Percentiles rank a stretch among this genome's conserved stretches.
Conservation (phyloP, 257 asterid species). For the Vinca minor region DNA sequence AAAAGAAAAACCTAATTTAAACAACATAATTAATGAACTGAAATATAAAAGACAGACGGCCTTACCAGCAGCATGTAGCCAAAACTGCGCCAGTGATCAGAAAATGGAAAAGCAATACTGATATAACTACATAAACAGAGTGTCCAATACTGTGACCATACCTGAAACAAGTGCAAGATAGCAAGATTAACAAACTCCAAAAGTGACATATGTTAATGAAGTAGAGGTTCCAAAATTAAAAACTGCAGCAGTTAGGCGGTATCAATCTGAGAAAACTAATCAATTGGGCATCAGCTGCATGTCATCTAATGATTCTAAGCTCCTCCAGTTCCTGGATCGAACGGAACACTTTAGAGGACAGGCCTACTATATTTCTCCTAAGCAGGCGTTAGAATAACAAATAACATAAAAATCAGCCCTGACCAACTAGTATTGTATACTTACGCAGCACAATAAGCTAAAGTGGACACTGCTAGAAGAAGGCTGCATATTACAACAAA, state of each 20-base stretch:
- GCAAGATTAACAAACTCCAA: too few relatives aligned
- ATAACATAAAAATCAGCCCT: background rate
- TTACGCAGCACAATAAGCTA: slow-evolving; percentile 97
- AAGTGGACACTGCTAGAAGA: slow-evolving; percentile 62
- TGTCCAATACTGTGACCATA: slow-evolving; percentile 91
- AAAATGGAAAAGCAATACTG: slow-evolving; percentile 77
- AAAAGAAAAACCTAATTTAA: background rate
- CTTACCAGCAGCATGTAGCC: slow-evolving; percentile 94
- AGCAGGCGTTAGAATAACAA: too few relatives aligned
- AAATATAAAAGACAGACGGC: background rate
- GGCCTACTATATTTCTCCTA: slow-evolving; percentile 4
- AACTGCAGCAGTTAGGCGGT: too few relatives aligned
- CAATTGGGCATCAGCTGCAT: too few relatives aligned
- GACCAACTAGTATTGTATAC: slow-evolving; percentile 19
- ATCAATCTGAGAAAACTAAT: too few relatives aligned
- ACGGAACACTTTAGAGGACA: too few relatives aligned
- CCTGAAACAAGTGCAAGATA: slow-evolving; percentile 67
- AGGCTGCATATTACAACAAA: slow-evolving; percentile 85
- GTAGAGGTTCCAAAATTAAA: too few relatives aligned
- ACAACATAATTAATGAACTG: background rate
- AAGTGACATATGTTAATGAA: too few relatives aligned
- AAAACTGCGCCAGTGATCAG: slow-evolving; percentile 68
- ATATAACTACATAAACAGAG: slow-evolving; percentile 73
- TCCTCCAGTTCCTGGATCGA: too few relatives aligned
- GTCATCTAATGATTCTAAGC: too few relatives aligned